Percentiles rank a stretch among this genome's conserved stretches.
These are phyloP conservation scores for Auricularia sp. DNA, from an alignment of 768 basidiomycete species.

Conservation along the genomic window DNA sequence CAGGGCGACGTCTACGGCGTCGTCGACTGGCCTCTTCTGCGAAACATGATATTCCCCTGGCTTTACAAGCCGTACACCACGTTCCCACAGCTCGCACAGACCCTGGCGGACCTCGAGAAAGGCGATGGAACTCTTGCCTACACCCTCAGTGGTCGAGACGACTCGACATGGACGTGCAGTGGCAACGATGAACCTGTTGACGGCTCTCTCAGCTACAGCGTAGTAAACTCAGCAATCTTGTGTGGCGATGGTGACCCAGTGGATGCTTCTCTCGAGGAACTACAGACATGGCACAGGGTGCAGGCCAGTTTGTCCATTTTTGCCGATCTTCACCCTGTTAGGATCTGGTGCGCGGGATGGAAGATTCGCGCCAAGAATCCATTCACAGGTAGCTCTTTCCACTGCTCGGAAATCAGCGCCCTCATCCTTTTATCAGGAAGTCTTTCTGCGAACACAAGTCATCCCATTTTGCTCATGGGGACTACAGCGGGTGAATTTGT, in stretches of 20 bases:
- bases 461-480: too few species aligned
- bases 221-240: slow-evolving; percentile 3
- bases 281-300: background rate
- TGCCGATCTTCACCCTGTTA: background rate
- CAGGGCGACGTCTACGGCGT: slow-evolving; percentile 24
- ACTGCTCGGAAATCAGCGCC: background rate
- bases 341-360: slow-evolving; percentile 6
- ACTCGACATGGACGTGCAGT: background rate
- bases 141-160: background rate
- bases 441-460: too few species aligned
- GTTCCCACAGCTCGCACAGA: slow-evolving; percentile 27
- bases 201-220: background rate
- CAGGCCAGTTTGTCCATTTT: slow-evolving; percentile 8
- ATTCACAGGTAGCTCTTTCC: slow-evolving; percentile 3
- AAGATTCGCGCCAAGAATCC: slow-evolving; percentile 9
- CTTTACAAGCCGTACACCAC: slow-evolving; percentile 27
- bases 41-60: slow-evolving; percentile 20
- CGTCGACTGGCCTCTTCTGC: slow-evolving; percentile 26
- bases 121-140: background rate
- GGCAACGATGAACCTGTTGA: background rate
- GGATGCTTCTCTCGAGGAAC: slow-evolving; percentile 4
- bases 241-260: slow-evolving; percentile 10
- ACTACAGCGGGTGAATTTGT: background rate
- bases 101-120: slow-evolving; percentile 21
- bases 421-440: too few species aligned